phyloP scores from a whole-genome alignment of 495 filamentous ascomycete species.

The Xylaria curta region DNA sequence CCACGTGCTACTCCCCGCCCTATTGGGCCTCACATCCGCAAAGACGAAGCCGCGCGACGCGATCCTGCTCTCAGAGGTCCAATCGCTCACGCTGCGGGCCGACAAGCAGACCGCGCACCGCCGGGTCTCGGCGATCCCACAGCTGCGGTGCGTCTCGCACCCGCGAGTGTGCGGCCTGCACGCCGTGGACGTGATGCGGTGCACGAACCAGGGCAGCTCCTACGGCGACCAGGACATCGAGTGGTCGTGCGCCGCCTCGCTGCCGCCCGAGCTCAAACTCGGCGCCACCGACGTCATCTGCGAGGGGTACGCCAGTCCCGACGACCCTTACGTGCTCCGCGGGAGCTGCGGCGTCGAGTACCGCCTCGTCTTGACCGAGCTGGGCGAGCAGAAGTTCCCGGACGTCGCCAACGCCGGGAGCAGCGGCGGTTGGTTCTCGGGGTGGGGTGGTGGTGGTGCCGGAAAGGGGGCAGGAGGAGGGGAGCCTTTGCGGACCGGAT shows the following conservation, averaged over 20 bases:
- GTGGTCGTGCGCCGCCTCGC: conserved; percentile 84
- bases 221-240: conserved; percentile 76
- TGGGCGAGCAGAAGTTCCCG: conserved; percentile 76
- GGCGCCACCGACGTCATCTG: conserved; percentile 91
- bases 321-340: conserved; percentile 84
- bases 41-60: conserved; percentile 51
- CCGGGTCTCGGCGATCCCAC: conserved; percentile 78
- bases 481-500: conserved; percentile 1
- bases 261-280: conserved; percentile 86
- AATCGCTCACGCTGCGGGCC: conserved; percentile 75
- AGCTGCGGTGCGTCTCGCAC: conserved; percentile 80
- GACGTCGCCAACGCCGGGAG: conserved; percentile 40
- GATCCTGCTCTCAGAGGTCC: conserved; percentile 78
- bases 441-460: conserved; percentile 29
- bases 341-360: conserved; percentile 96
- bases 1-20: conserved; percentile 40
- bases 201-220: conserved; percentile 77
- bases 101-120: conserved; percentile 69
- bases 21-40: conserved; percentile 43
- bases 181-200: conserved; percentile 81
- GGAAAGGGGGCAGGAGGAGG: neutral
- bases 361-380: conserved; percentile 76
- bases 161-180: conserved; percentile 66
- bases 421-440: conserved; percentile 38
- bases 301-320: conserved; percentile 78